A percentile compares a stretch with the other conserved stretches of the same genome.
phyloP scores from a whole-genome alignment of 2,329 filamentous ascomycete genomes.

The Colletotrichum musicola region DNA sequence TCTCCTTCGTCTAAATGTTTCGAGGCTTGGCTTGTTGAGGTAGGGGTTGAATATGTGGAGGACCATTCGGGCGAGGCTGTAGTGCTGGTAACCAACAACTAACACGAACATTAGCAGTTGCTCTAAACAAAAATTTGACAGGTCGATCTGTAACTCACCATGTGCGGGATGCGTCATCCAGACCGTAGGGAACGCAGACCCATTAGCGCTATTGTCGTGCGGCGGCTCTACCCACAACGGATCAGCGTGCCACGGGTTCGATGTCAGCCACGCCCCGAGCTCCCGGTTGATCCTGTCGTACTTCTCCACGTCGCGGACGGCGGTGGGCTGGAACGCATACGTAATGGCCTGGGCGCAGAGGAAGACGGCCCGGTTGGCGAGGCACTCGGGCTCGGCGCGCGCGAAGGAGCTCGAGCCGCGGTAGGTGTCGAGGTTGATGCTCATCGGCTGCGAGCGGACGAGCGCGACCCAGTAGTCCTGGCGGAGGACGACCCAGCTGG shows the following conservation, averaged over 20 bases:
- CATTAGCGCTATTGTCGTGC: slow-evolving; percentile 16
- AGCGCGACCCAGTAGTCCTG: slow-evolving; percentile 63
- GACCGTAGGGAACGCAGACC: slow-evolving; percentile 35
- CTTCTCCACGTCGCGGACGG: slow-evolving; percentile 41
- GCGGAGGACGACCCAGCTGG: slow-evolving; percentile 61
- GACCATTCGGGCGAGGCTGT: slow-evolving; percentile 54
- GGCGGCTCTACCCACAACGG: slow-evolving; percentile 28
- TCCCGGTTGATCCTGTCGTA: slow-evolving; percentile 43
- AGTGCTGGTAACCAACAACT: slow-evolving; percentile 55
- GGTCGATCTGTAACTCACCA: neutral
- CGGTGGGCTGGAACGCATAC: slow-evolving; percentile 48
- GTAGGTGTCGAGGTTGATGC: slow-evolving; percentile 53
- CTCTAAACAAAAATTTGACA: neutral
- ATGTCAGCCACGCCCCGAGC: slow-evolving; percentile 42
- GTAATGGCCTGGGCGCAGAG: slow-evolving; percentile 49
- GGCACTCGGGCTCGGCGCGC: slow-evolving; percentile 42
- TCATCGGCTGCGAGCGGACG: slow-evolving; percentile 52
- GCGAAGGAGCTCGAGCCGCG: slow-evolving; percentile 42
- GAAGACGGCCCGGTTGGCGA: slow-evolving; percentile 46
- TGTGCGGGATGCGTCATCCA: slow-evolving; percentile 31
- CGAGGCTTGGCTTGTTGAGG: slow-evolving; percentile 42
- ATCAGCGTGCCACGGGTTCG: slow-evolving; percentile 39
- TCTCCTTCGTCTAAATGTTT: slow-evolving; percentile 41
- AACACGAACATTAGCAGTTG: neutral
- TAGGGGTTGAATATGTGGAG: slow-evolving; percentile 54